A percentile compares a stretch with the other conserved stretches of the same genome.
These are phyloP conservation scores for Metschnikowia gelsemii DNA, from an alignment of 805 yeast species.

Conservation along the genomic window DNA sequence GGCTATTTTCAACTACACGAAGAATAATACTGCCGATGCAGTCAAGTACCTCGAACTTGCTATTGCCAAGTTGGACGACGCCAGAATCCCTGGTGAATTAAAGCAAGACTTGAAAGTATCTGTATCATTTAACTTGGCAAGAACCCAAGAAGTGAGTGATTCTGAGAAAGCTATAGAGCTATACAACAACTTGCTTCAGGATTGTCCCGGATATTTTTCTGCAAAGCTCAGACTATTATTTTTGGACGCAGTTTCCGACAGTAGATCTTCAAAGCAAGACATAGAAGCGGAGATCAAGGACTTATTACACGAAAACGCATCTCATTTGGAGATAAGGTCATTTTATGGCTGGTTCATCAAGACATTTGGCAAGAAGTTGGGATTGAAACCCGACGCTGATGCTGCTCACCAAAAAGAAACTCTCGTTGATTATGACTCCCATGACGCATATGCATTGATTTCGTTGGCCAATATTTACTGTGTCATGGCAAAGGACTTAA, in stretches of 20 bases:
- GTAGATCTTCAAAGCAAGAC: constrained; percentile 36
- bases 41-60: constrained; percentile 54
- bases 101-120: constrained; percentile 32
- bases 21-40: constrained; percentile 60
- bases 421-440: constrained; percentile 75
- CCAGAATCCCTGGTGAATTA: constrained; percentile 40
- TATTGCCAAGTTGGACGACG: constrained; percentile 32
- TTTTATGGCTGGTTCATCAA: constrained; percentile 88
- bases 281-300: constrained; percentile 54
- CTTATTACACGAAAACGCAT: constrained; percentile 53
- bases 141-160: constrained; percentile 58
- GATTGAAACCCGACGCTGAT: constrained; percentile 56
- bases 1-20: constrained; percentile 77
- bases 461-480: constrained; percentile 89
- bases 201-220: constrained; percentile 68
- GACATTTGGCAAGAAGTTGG: constrained; percentile 53
- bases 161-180: constrained; percentile 35
- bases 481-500: constrained; percentile 73
- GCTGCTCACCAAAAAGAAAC: constrained; percentile 83
- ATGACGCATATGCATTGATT: constrained; percentile 84
- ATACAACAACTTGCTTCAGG: constrained; percentile 57
- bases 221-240: constrained; percentile 73
- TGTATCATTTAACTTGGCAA: constrained; percentile 66
- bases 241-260: constrained; percentile 51
- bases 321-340: constrained; percentile 80